Evolutionary conservation across 352 stramenopile species (phyloP).

Genomic region (Pythium sukuiense): DNA sequence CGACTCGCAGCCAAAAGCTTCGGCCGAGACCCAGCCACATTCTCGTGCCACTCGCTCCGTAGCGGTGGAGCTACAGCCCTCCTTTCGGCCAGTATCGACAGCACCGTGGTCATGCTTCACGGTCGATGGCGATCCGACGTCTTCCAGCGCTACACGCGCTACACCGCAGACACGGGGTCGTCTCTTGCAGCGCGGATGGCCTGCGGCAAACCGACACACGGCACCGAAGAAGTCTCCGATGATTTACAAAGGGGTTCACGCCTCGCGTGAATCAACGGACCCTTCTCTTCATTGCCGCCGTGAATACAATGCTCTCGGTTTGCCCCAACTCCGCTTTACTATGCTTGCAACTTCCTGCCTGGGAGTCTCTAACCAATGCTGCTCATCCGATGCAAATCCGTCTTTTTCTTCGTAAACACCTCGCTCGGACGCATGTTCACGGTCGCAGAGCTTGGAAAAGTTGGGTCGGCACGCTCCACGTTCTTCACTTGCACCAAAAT

Average conservation of each 20-base stretch:
- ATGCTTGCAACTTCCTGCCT: too few species aligned
- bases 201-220: too few species aligned
- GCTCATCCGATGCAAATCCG: too few species aligned
- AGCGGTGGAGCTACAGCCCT: constrained; percentile 11
- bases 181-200: too few species aligned
- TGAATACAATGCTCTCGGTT: too few species aligned
- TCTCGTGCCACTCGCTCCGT: constrained; percentile 17
- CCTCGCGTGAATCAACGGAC: too few species aligned
- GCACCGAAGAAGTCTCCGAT: too few species aligned
- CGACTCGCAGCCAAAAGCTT: not conserved
- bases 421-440: not conserved
- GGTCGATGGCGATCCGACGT: constrained; percentile 15
- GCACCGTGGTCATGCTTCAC: constrained; percentile 2
- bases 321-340: too few species aligned
- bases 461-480: not conserved
- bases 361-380: too few species aligned
- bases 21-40: not conserved
- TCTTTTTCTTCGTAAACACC: not conserved
- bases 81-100: constrained; percentile 6
- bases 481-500: constrained; percentile 8
- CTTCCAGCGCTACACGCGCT: constrained; percentile 5
- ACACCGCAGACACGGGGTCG: too few species aligned
- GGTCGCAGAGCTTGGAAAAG: not conserved
- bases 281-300: too few species aligned
- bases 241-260: too few species aligned